A percentile compares a stretch with the other conserved stretches of the same genome.
phyloP scores from a whole-genome alignment of 345 rosid species.

The Eutrema yunnanense region DNA sequence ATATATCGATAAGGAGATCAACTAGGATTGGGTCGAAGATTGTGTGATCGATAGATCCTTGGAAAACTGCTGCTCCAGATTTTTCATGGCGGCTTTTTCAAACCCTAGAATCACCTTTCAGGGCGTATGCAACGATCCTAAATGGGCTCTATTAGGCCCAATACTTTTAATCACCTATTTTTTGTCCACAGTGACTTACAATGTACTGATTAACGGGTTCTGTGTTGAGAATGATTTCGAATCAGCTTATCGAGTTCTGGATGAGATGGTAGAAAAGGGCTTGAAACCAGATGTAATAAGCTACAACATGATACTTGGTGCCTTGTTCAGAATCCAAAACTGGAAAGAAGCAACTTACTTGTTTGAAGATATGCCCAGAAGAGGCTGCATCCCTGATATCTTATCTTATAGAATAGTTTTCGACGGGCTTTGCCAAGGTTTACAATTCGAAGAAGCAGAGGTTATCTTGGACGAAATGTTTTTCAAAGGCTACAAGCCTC shows the following conservation, averaged over 20 bases:
- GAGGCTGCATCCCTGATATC: slow-evolving; percentile 62
- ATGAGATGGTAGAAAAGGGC: slow-evolving; percentile 51
- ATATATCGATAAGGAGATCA: not conserved
- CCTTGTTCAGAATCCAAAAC: slow-evolving; percentile 50
- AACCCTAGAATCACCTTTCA: no score
- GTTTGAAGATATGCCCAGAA: slow-evolving; percentile 78
- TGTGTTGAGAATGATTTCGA: slow-evolving; percentile 49
- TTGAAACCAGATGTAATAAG: slow-evolving; percentile 60
- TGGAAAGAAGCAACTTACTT: slow-evolving; percentile 57
- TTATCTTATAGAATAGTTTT: slow-evolving; percentile 73
- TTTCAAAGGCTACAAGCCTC: slow-evolving; percentile 68
- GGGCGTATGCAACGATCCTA: no score
- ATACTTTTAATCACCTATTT: no score
- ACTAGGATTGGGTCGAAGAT: not conserved
- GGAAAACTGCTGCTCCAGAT: no score
- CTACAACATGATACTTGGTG: slow-evolving; percentile 55
- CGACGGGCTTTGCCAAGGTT: slow-evolving; percentile 49
- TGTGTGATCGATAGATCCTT: not conserved
- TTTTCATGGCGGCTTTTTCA: no score
- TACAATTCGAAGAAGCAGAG: slow-evolving; percentile 50
- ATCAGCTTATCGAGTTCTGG: slow-evolving; percentile 47
- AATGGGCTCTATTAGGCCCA: no score
- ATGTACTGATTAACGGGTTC: slow-evolving; percentile 51
- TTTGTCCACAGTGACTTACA: slow-evolving; percentile 42
- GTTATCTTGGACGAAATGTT: slow-evolving; percentile 74